These are phyloP conservation scores for Lyophyllum semitale DNA, from an alignment of 768 basidiomycete genomes.

Conservation along the genomic window DNA sequence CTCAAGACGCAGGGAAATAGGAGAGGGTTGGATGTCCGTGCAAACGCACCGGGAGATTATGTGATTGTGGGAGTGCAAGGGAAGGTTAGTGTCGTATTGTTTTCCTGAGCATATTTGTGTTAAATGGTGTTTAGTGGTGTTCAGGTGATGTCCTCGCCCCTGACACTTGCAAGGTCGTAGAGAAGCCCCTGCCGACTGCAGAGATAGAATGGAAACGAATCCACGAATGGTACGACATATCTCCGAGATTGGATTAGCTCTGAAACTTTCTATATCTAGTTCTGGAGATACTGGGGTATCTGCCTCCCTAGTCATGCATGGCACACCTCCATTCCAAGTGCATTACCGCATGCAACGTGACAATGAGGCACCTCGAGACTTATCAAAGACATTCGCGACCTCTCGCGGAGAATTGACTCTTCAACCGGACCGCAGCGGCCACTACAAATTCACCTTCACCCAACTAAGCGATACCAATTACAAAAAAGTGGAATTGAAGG, in stretches of 20 bases:
- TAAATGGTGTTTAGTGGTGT: conserved; percentile 55
- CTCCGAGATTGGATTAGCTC: background rate
- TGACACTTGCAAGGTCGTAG: conserved; percentile 74
- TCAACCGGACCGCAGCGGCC: conserved; percentile 87
- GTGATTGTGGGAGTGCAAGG: conserved; percentile 71
- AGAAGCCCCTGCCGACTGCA: conserved; percentile 76
- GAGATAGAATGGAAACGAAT: conserved; percentile 89
- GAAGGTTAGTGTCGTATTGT: conserved; percentile 41
- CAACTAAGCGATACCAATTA: conserved; percentile 86
- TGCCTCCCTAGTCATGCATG: conserved; percentile 82
- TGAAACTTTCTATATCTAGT: conserved; percentile 35
- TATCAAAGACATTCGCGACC: conserved; percentile 59
- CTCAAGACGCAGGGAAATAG: conserved; percentile 49
- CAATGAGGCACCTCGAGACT: conserved; percentile 61
- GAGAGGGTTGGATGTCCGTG: conserved; percentile 49
- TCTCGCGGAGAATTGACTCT: conserved; percentile 81
- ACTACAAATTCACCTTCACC: conserved; percentile 82
- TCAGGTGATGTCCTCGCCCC: conserved; percentile 83
- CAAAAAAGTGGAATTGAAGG: conserved; percentile 69
- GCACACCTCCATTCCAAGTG: conserved; percentile 87
- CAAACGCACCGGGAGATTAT: conserved; percentile 75
- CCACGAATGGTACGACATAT: conserved; percentile 74
- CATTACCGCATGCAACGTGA: conserved; percentile 77
- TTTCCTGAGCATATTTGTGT: background rate
- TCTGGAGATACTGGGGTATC: conserved; percentile 92